Conservation (phyloP, 352 stramenopile genomes). For the Phytophthora quininea region DNA sequence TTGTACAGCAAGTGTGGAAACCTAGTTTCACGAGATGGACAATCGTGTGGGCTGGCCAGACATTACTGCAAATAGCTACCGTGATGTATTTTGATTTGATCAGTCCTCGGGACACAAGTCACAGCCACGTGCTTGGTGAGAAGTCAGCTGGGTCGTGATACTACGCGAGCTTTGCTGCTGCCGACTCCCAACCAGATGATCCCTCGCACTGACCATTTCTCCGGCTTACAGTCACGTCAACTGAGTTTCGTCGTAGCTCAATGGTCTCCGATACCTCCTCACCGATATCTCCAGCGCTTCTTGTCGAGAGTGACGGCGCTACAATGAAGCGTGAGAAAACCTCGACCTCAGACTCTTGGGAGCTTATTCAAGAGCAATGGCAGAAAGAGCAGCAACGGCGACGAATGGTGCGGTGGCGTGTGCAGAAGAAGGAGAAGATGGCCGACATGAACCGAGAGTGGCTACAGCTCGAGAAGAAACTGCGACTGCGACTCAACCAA, state of each 20-base stretch:
- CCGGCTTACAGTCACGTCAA: neutral
- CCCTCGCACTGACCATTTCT: neutral
- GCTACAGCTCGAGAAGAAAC: slow-evolving; percentile 7
- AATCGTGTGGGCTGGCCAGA: neutral
- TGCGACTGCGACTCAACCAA: neutral
- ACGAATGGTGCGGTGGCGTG: neutral
- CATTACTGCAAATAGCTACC: neutral
- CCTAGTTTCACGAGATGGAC: too few species aligned
- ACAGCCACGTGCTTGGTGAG: neutral
- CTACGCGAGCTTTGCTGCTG: neutral
- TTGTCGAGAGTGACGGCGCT: neutral
- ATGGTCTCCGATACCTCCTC: neutral
- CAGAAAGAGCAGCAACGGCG: neutral
- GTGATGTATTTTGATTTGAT: neutral
- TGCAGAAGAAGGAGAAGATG: neutral
- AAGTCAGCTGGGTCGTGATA: neutral
- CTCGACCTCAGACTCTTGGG: neutral
- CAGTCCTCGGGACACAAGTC: neutral
- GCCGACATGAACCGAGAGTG: slow-evolving; percentile 3
- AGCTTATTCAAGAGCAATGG: neutral
- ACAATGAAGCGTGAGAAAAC: neutral
- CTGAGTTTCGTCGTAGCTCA: neutral
- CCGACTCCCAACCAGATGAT: neutral
- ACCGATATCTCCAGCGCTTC: neutral
- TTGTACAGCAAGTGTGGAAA: too few species aligned